Conservation (phyloP, 192 early-diverging fungal species). For the Coemansia sp. region DNA sequence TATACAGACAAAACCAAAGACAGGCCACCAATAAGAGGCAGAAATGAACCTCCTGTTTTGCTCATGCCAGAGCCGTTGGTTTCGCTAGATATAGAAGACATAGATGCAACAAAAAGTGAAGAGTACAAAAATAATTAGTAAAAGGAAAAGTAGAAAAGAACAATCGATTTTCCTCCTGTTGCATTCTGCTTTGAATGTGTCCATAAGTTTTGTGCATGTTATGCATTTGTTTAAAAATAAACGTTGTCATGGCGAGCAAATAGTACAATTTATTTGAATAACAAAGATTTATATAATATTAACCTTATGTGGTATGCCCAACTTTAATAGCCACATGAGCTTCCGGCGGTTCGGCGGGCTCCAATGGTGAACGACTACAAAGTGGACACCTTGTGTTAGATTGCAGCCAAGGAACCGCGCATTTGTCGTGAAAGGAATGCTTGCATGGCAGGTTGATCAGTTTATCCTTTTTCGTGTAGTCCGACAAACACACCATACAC, state of each 20-base stretch:
- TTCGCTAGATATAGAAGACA: background rate
- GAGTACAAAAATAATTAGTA: background rate
- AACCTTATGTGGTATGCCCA: background rate
- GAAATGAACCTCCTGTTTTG: background rate
- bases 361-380: background rate
- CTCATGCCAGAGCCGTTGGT: background rate
- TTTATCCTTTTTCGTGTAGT: background rate
- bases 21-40: background rate
- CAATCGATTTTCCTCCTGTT: background rate
- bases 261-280: background rate
- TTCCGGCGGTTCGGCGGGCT: background rate
- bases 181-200: background rate
- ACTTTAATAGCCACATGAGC: background rate
- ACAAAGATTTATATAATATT: no score
- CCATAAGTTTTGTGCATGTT: background rate
- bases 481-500: background rate
- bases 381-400: background rate
- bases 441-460: background rate
- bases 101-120: background rate
- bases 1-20: background rate
- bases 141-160: background rate
- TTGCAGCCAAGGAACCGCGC: background rate
- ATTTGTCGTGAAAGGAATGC: background rate
- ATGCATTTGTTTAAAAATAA: background rate
- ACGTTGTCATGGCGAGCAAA: background rate